Base-by-base conservation (phyloP, 2,329 filamentous ascomycete genomes). In the Eutypa lata region DNA sequence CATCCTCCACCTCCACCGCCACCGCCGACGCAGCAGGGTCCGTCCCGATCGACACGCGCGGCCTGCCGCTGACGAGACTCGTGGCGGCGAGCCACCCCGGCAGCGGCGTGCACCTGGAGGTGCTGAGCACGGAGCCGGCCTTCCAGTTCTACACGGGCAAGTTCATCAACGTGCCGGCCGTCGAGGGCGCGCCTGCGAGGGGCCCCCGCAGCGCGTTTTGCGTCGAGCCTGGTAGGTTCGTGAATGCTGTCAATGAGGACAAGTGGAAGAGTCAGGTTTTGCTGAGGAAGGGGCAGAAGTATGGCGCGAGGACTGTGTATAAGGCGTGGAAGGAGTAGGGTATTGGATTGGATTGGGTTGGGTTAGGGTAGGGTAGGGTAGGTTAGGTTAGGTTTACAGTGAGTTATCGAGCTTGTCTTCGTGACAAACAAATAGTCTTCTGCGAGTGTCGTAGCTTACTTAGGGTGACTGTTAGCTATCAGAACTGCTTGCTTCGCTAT, bases 131-230 rank as follows among this genome's bases (percentile, higher is more conserved):
- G 0, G 93, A 97, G 76, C 94, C 94, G 0, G 90, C 91, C 0
- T 97, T 97, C 78, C 93, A 97, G 71, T 96, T 97, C 75, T 97
- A 97, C 74, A 95, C 91, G 0, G 94, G 93, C 59, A 87, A 89
- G 66, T 87, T 86, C 66, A 91, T 95, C 59, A 76, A 94, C 62
- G 87, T 96, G 13, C 87, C 89, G 0, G 87, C 76, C 28, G 76
- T 84, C 3, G 79, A 77, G n/a, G 78, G 78, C 2, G 71, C 82
- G 26, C 83, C 87, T 0, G 85, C 87, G 1, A 81, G 90, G 47
- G 82, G 80, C 0, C 67, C 83, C 3, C 82, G 91, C 47, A 84
- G 86, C 44, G 93, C 89, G 0, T 95, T 97, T 75, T 96, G 91
- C 70, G 87, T 96, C 43, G 94, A 99, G 77, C 92, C 93, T 0